Conservation (phyloP, 2,329 filamentous ascomycete species). For the Pseudogymnoascus sp. region DNA sequence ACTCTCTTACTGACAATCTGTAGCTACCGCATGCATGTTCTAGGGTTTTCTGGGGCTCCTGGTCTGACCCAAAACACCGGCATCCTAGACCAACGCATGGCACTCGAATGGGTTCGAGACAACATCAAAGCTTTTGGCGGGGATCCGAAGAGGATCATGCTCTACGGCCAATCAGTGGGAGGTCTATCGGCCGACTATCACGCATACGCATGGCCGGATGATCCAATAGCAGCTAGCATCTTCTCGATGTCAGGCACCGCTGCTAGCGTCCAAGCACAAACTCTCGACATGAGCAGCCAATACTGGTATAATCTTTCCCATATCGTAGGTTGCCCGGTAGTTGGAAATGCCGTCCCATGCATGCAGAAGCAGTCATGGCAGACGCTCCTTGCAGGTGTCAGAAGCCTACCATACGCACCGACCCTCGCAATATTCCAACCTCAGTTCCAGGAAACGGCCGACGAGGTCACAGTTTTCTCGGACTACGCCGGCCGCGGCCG, state of each 20-base stretch:
- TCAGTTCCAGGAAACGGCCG: slow-evolving; percentile 20
- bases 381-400: slow-evolving; percentile 23
- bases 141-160: slow-evolving; percentile 31
- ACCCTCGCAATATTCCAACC: slow-evolving; percentile 12
- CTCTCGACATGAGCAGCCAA: slow-evolving; percentile 12
- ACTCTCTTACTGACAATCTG: background rate
- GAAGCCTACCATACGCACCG: slow-evolving; percentile 17
- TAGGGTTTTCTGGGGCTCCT: slow-evolving; percentile 13
- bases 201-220: slow-evolving; percentile 16
- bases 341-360: slow-evolving; percentile 19
- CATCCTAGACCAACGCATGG: slow-evolving; percentile 48
- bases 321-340: slow-evolving; percentile 20
- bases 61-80: slow-evolving; percentile 31
- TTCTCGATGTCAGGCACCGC: slow-evolving; percentile 29
- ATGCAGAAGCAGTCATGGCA: slow-evolving; percentile 18
- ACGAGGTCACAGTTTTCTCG: slow-evolving; percentile 23
- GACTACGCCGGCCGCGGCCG: slow-evolving; percentile 21
- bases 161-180: slow-evolving; percentile 24
- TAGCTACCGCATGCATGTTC: slow-evolving; percentile 34
- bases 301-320: slow-evolving; percentile 22
- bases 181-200: slow-evolving; percentile 18
- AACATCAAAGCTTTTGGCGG: slow-evolving; percentile 52
- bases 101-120: slow-evolving; percentile 48
- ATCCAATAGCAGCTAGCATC: slow-evolving; percentile 20
- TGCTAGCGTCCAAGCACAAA: slow-evolving; percentile 20